Evolutionary conservation across 2,329 filamentous ascomycete genomes (phyloP), one percentile per base, ranked within the genome.

Genomic region (Fusarium nurragi): DNA sequence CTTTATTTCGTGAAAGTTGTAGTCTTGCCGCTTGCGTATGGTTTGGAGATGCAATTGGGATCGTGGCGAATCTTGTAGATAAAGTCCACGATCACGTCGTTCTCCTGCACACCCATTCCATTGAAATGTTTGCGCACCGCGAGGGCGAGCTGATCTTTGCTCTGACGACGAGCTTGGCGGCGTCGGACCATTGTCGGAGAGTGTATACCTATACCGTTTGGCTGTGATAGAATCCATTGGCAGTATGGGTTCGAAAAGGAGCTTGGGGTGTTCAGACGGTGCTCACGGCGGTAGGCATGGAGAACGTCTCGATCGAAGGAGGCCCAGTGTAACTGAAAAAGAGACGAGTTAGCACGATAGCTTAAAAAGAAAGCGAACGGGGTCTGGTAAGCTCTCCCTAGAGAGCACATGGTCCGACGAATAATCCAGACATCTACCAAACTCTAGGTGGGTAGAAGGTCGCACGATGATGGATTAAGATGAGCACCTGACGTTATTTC

Each of bases 91-190:
- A 95, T 90, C 66, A 93, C 89, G 70, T 95, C 92, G 73, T 89
- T 93, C 79, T 96, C 92, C 65, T 88, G 89, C 37, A 94, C 86
- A 16, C 90, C 90, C 66, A 91, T 83, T 30, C 87, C 88, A 74
- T 95, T 95, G 79, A 95, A 95, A 77, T 95, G 91, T 75, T 93
- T 94, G 65, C 91, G 84, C 45, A 94, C 90, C 3, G 86, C 84
- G 66, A 88, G 83, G 10, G 90, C 90, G 52, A 96, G 81, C 66
- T 91, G 85, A 34, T 92, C 88, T 74, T 91, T 91, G 71, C 85
- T 86, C 74, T 93, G 88, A 52, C 90, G 83, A 49, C 88, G 81
- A 71, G 88, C 83, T 43, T 87, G 81, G 66, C 86, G 87, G 68
- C 83, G 84, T 56, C 89, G 81, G 39, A 88, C 86, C 87, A 93